A percentile compares a stretch with the other conserved stretches of the same genome.
phyloP scores from a whole-genome alignment of 2,329 filamentous ascomycete species.

The Nigrospora sphaerica region DNA sequence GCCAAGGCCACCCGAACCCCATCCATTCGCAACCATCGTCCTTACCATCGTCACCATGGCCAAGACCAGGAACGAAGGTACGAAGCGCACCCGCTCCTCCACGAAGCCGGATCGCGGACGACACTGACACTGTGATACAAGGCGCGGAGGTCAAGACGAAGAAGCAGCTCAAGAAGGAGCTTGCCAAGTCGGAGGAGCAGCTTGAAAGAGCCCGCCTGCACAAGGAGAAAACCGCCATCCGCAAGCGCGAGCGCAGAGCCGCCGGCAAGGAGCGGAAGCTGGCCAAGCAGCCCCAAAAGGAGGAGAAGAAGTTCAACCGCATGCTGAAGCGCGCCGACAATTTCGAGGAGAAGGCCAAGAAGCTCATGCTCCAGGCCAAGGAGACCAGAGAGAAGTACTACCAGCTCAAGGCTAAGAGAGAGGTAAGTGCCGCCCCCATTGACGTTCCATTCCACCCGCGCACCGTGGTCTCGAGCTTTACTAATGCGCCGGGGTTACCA shows the following conservation, averaged over 20 bases:
- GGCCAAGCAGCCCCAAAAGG: conserved; percentile 18
- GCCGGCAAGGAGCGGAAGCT: conserved; percentile 24
- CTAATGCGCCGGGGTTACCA: too few relatives aligned
- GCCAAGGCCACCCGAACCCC: too few relatives aligned
- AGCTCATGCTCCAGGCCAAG: conserved; percentile 32
- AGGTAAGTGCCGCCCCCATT: conserved; percentile 10
- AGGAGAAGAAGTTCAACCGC: conserved; percentile 29
- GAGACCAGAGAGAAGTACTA: conserved; percentile 21
- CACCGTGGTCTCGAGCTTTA: background rate
- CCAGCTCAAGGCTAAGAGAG: conserved; percentile 15
- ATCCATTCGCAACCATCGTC: too few relatives aligned
- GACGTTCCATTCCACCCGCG: background rate
- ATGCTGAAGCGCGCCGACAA: conserved; percentile 30
- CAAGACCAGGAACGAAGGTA: too few relatives aligned
- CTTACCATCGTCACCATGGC: too few relatives aligned
- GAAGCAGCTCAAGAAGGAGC: background rate
- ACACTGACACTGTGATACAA: too few relatives aligned
- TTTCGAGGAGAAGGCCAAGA: conserved; percentile 30
- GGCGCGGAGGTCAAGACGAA: too few relatives aligned
- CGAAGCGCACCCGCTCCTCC: too few relatives aligned
- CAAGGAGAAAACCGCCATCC: conserved; percentile 16
- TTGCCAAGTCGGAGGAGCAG: conserved; percentile 15
- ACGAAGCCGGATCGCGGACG: too few relatives aligned
- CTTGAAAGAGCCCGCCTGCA: conserved; percentile 7
- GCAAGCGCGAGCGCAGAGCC: conserved; percentile 29